Base-by-base conservation (phyloP, 495 filamentous ascomycete genomes). In the Beverwykella pulmonaria region DNA sequence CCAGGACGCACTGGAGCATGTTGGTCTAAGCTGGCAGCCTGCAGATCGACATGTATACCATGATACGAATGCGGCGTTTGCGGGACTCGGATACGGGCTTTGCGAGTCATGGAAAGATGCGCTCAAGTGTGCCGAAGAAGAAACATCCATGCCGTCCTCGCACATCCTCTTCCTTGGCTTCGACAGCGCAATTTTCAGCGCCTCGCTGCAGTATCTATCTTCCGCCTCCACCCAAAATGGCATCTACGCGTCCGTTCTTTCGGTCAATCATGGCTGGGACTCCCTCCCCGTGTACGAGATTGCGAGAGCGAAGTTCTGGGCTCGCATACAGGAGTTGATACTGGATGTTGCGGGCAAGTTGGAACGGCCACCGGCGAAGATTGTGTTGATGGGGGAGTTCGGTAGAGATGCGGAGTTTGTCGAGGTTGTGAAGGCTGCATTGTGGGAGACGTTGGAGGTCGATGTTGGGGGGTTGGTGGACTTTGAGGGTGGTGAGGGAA, bases 161-260 rank as follows among this genome's bases (percentile, higher is more conserved):
- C 57, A 25, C 9, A 27, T 49, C 26, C 57, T 60, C 36, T 60
- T 60, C 26, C 57, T 60, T 8, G 30, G 49, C 25, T 60, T 60
- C 57, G 57, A 60, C 36, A 49, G 41, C 26, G 44, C 39, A 8
- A 49, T 39, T 6, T 60, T 60, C 26, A 30, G 20, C 4, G 57
- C 57, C 25, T 17, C 44, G 20, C 15, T 60, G 22, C 57, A 60
- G 26, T n/a, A 25, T 19, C 48, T 61, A 23, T 7, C 27, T 1
- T 39, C 44, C 20, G 59, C 47, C 14, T 36, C 6, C 39, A 4
- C 23, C 47, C 14, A 26, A 26, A 1, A 61, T 6, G 22, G n/a
- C 1, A 52, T 20, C 20, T 22, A 29, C 4, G 26, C 25, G 7
- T 25, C 5, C 1, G 9, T 8, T 15, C 20, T 53, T 2, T 8